Percentiles rank a stretch among this genome's conserved stretches.
These are phyloP conservation scores for Linum tenue DNA, from an alignment of 345 rosid genomes.

Conservation along the genomic window DNA sequence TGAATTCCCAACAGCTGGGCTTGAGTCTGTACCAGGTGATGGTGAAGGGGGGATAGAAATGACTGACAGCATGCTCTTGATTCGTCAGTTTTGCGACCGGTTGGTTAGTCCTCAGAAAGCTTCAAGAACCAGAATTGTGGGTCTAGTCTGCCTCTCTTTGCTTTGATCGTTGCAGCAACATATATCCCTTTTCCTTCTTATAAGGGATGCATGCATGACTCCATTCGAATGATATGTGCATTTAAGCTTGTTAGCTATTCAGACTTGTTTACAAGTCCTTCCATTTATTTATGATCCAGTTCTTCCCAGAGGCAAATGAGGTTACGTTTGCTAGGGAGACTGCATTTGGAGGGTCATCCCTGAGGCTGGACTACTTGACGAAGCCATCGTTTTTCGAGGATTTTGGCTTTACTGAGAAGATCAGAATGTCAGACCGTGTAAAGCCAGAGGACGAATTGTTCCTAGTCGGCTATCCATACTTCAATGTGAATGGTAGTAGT, in stretches of 20 bases:
- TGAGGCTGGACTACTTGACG: constrained; percentile 78
- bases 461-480: constrained; percentile 82
- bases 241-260: neutral
- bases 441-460: constrained; percentile 70
- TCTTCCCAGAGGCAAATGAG: constrained; percentile 91
- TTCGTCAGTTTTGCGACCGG: constrained; percentile 73
- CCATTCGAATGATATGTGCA: neutral
- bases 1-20: constrained; percentile 92
- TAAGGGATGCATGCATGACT: too few species aligned
- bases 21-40: constrained; percentile 90
- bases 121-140: constrained; percentile 65
- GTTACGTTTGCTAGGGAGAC: constrained; percentile 63
- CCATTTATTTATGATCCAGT: constrained; percentile 34
- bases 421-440: constrained; percentile 77
- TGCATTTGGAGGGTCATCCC: constrained; percentile 69
- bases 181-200: neutral
- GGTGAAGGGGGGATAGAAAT: constrained; percentile 95
- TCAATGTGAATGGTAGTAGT: constrained; percentile 70
- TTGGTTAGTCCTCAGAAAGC: constrained; percentile 51
- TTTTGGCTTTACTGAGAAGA: constrained; percentile 70
- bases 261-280: neutral
- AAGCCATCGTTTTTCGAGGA: constrained; percentile 85
- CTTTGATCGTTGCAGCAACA: too few species aligned
- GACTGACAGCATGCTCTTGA: constrained; percentile 82
- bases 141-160: constrained; percentile 3